These are phyloP conservation scores for Meripilus lineatus DNA, from an alignment of 1,284 basidiomycete species.

Conservation along the genomic window DNA sequence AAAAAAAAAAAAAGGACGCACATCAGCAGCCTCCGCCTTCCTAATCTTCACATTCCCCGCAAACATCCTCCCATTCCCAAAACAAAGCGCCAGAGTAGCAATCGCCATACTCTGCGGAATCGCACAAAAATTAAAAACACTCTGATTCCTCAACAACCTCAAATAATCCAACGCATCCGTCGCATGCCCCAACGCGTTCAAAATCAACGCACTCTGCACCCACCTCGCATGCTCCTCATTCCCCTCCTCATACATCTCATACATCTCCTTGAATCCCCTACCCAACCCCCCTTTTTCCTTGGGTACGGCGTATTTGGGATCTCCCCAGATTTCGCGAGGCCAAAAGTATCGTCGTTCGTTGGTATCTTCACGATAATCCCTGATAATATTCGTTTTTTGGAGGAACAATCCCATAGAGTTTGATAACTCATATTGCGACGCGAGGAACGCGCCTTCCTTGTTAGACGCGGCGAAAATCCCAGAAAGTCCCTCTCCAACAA, in stretches of 20 bases:
- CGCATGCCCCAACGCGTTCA: constrained; percentile 86
- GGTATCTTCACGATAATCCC: constrained; percentile 93
- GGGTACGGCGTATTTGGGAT: constrained; percentile 42
- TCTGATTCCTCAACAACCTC: constrained; percentile 83
- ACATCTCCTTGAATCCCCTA: constrained; percentile 54
- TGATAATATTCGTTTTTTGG: constrained; percentile 98
- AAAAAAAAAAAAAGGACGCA: constrained; percentile 31
- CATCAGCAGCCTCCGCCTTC: constrained; percentile 83
- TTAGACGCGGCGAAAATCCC: constrained; percentile 86
- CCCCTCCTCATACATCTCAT: constrained; percentile 52
- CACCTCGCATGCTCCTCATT: constrained; percentile 65
- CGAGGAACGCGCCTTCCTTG: constrained; percentile 79
- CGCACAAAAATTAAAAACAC: constrained; percentile 94
- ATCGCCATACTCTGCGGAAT: constrained; percentile 97
- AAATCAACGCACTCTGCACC: constrained; percentile 84
- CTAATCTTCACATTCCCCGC: constrained; percentile 93
- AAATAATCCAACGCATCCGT: constrained; percentile 91
- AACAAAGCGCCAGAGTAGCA: constrained; percentile 88
- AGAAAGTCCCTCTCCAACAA: constrained; percentile 96
- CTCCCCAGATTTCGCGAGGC: constrained; percentile 90
- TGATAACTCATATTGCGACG: constrained; percentile 79
- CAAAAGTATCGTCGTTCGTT: constrained; percentile 89
- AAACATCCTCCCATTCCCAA: constrained; percentile 92
- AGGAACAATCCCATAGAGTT: constrained; percentile 97
- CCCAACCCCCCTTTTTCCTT: constrained; percentile 17